Evolutionary conservation across 805 yeast species (phyloP).

Genomic region (Ogataea corticis): DNA sequence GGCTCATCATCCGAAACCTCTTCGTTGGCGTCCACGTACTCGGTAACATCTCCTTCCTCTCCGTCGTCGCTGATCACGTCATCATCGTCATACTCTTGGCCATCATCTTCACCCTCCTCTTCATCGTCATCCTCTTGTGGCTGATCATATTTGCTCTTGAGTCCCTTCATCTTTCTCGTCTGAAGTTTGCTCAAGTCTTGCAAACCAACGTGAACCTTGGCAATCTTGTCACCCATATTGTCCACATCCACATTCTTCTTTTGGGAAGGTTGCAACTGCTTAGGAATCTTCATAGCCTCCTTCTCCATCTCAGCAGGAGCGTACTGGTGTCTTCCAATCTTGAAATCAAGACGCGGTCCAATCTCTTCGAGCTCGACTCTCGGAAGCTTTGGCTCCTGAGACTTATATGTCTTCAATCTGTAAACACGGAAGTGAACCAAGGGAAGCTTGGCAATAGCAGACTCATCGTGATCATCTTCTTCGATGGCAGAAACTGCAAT

Average conservation of each 20-base stretch:
- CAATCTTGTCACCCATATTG: slow-evolving; percentile 92
- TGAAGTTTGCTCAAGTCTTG: slow-evolving; percentile 90
- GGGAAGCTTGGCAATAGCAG: slow-evolving; percentile 62
- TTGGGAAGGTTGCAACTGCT: slow-evolving; percentile 74
- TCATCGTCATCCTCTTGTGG: slow-evolving; percentile 52
- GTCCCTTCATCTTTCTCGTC: slow-evolving; percentile 98
- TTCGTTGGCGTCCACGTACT: slow-evolving; percentile 30
- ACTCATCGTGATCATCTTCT: slow-evolving; percentile 72
- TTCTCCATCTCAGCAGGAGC: slow-evolving; percentile 87
- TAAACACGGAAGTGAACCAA: slow-evolving; percentile 88
- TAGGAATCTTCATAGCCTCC: slow-evolving; percentile 82
- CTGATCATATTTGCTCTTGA: slow-evolving; percentile 85
- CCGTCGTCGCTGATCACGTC: slow-evolving; percentile 18
- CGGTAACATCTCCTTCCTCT: slow-evolving; percentile 23
- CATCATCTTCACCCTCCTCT: slow-evolving; percentile 43
- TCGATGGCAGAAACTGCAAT: slow-evolving; percentile 77
- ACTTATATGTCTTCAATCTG: slow-evolving; percentile 73
- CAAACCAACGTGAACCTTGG: slow-evolving; percentile 92
- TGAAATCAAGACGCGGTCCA: slow-evolving; percentile 94
- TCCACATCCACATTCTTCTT: slow-evolving; percentile 90
- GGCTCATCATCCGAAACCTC: slow-evolving; percentile 24
- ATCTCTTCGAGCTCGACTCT: slow-evolving; percentile 92
- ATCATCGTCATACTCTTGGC: slow-evolving; percentile 21
- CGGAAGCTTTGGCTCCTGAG: slow-evolving; percentile 82
- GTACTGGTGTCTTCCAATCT: slow-evolving; percentile 79